These are phyloP conservation scores for Trichaptum fuscoviolaceum DNA, from an alignment of 768 basidiomycete genomes.

Conservation along the genomic window DNA sequence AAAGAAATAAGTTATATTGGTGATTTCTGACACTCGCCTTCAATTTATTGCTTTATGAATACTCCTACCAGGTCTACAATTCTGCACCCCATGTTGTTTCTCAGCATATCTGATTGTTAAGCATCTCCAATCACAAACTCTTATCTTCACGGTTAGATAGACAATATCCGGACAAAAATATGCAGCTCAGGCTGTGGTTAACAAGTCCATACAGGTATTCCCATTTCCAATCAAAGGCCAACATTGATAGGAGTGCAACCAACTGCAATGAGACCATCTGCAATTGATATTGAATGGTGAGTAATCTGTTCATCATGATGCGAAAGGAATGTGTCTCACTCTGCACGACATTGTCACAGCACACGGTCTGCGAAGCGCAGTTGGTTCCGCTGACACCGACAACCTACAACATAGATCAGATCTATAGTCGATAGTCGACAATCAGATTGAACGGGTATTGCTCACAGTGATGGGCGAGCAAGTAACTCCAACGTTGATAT, in stretches of 20 bases:
- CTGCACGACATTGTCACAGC: conserved; percentile 15
- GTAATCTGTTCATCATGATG: background rate
- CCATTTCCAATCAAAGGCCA: conserved; percentile 3
- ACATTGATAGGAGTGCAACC: conserved; percentile 34
- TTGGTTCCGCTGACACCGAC: conserved; percentile 14
- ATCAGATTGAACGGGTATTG: background rate
- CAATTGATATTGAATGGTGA: background rate
- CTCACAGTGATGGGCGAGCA: conserved; percentile 4
- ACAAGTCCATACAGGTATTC: background rate
- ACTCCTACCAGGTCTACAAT: no score
- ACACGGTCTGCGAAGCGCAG: conserved; percentile 13
- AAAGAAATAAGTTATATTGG: no score
- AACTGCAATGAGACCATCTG: conserved; percentile 29
- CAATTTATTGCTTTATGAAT: no score
- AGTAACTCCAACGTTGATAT: conserved; percentile 8
- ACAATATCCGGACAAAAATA: background rate
- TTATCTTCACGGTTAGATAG: no score
- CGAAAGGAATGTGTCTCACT: background rate
- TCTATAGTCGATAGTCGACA: background rate
- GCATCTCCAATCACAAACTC: no score
- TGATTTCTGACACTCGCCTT: no score
- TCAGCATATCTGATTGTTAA: no score
- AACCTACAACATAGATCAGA: background rate
- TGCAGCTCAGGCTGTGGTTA: no score
- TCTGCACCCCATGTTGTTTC: no score